Percentiles rank a stretch among this genome's conserved stretches.
phyloP scores from a whole-genome alignment of 805 yeast species.

The Grigorovia humatica region DNA sequence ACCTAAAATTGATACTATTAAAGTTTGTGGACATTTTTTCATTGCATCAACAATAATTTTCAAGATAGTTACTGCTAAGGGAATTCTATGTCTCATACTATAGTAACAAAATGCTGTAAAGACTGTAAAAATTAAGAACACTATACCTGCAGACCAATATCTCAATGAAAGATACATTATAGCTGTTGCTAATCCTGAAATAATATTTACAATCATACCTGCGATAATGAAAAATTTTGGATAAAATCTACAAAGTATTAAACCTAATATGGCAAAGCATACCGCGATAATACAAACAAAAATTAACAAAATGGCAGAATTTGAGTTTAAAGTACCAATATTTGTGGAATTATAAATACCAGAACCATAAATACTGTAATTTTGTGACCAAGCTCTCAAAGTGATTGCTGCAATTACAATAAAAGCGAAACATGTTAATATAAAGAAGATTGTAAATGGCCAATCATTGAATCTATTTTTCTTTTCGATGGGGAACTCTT shows the following conservation, averaged over 20 bases:
- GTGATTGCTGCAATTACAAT: constrained; percentile 60
- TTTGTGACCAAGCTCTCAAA: constrained; percentile 49
- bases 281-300: constrained; percentile 54
- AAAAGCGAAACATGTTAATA: constrained; percentile 50
- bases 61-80: constrained; percentile 61
- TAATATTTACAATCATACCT: constrained; percentile 57
- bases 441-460: constrained; percentile 50
- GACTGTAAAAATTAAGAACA: constrained; percentile 54
- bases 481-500: constrained; percentile 46
- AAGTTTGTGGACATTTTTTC: constrained; percentile 58
- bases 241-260: constrained; percentile 49
- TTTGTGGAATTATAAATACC: constrained; percentile 46
- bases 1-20: constrained; percentile 53
- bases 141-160: constrained; percentile 75
- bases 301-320: constrained; percentile 59
- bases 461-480: constrained; percentile 62
- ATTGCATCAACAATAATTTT: constrained; percentile 69
- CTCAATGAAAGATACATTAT: constrained; percentile 57
- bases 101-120: constrained; percentile 63
- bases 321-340: constrained; percentile 61
- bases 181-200: constrained; percentile 65
- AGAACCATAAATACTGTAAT: constrained; percentile 47
- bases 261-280: constrained; percentile 45
- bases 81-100: constrained; percentile 60
- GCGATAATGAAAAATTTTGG: constrained; percentile 59